Conservation (phyloP, 2,329 filamentous ascomycete species). For the Hymenoscyphus infarciens region DNA sequence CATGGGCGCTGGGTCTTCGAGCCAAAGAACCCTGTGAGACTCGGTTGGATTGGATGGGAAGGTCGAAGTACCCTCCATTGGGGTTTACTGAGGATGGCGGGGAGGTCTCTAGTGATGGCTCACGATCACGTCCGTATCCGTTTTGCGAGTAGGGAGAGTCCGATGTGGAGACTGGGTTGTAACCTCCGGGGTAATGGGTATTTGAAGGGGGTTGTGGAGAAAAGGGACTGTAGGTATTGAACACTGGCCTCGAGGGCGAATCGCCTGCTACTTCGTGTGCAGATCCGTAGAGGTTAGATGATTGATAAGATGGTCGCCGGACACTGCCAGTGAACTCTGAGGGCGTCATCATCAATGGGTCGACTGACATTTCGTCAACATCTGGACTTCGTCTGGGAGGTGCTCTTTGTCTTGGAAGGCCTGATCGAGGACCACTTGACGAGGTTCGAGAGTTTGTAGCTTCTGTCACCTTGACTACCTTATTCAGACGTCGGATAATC, state of each 20-base stretch:
- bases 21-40: slow-evolving; percentile 15
- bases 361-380: slow-evolving; percentile 29
- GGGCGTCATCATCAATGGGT: slow-evolving; percentile 31
- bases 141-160: slow-evolving; percentile 18
- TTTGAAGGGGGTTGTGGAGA: slow-evolving; percentile 20
- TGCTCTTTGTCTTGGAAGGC: slow-evolving; percentile 10
- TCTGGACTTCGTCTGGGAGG: slow-evolving; percentile 14
- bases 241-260: slow-evolving; percentile 23
- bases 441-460: slow-evolving; percentile 21
- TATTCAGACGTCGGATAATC: slow-evolving; percentile 48
- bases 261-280: slow-evolving; percentile 23
- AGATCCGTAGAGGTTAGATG: slow-evolving; percentile 14
- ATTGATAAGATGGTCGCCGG: slow-evolving; percentile 17
- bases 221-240: slow-evolving; percentile 19
- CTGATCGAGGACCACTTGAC: slow-evolving; percentile 18
- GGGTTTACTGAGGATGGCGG: slow-evolving; percentile 19
- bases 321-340: slow-evolving; percentile 22
- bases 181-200: slow-evolving; percentile 21
- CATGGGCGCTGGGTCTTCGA: slow-evolving; percentile 23
- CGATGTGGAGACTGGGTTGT: slow-evolving; percentile 23
- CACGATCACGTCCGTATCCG: slow-evolving; percentile 11
- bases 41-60: slow-evolving; percentile 18
- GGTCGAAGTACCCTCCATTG: slow-evolving; percentile 24
- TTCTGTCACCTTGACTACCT: slow-evolving; percentile 33
- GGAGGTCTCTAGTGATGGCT: slow-evolving; percentile 20